Conservation (phyloP, 2,329 filamentous ascomycete species). For the Leptodontidium sp. region DNA sequence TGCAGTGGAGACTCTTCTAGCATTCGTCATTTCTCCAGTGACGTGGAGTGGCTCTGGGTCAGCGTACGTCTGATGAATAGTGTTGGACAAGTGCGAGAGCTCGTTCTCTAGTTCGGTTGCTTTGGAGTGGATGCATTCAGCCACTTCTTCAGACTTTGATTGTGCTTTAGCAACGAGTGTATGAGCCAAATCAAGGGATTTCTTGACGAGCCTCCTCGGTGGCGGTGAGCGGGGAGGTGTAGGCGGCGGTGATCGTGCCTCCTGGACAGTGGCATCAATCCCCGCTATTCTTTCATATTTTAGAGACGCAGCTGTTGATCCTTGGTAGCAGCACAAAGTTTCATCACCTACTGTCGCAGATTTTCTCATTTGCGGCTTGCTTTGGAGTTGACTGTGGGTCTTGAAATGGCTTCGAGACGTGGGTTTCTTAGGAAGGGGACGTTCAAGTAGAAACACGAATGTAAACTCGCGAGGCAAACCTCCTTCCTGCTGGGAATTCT, state of each 20-base stretch:
- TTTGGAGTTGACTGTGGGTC: not conserved
- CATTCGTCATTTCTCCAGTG: conserved; percentile 18
- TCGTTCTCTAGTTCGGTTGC: conserved; percentile 14
- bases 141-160: conserved; percentile 13
- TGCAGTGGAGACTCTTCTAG: conserved; percentile 10
- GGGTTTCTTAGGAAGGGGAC: conserved; percentile 24
- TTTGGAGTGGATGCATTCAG: conserved; percentile 19
- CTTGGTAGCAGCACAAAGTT: not conserved
- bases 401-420: not conserved
- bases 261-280: conserved; percentile 1
- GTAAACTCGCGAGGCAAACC: conserved; percentile 60
- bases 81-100: conserved; percentile 2
- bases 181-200: conserved; percentile 7
- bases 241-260: not conserved
- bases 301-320: not conserved
- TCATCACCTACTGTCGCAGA: conserved; percentile 9
- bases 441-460: conserved; percentile 55
- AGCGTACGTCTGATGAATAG: not conserved
- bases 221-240: conserved; percentile 17
- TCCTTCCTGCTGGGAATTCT: conserved; percentile 56
- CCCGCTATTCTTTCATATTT: conserved; percentile 22
- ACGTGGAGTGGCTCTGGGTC: conserved; percentile 9
- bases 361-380: not conserved
- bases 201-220: conserved; percentile 14
- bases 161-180: conserved; percentile 2